Evolutionary conservation across 164 flowering plant genomes (phyloP), one percentile per base, ranked within the genome.

Genomic region (Saururus chinensis): DNA sequence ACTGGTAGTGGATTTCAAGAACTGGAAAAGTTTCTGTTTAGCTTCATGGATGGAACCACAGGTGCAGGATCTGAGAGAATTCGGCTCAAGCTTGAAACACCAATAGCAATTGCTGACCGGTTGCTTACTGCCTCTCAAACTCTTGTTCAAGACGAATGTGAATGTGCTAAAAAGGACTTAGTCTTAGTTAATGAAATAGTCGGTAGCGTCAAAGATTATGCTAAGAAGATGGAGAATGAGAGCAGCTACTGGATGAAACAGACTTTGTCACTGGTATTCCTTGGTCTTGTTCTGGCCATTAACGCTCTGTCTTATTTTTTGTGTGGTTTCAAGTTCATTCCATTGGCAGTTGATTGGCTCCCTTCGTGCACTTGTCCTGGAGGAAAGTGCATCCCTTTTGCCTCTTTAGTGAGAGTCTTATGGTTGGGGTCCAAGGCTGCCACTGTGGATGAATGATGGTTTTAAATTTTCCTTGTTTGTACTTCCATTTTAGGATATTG

Each of bases 1-100:
- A 75, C 63, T 69, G 64, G 62, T 62, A 72, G 71, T 60, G 75
- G 80, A 63, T 93, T 88, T 65, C 12, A 65, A 62, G 82, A 88
- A 64, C 77, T 90, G 74, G 98, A 93, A 65, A 73, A 74, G 48
- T 93, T 79, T 71, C 73, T 93, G 68, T 85, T 80, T 51, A 87
- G 95, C 67, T 88, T 93, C 66, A 64, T 93, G 66, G 98, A 93
- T 81, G 80, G 84, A 24, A 81, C 96, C 70, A 79, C 95, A 24
- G 73, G 67, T 72, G 71, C 78, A 25, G 98, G 98, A 62, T 72
- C 70, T 74, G 95, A 93, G 66, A 85, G 98, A 73, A 83, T 93
- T 74, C 84, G 76, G 70, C 92, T 93, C 63, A 93, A 93, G 80
- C 88, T 93, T 63, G 90, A 77, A 78, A 93, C 98, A 54, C 98